phyloP scores from a whole-genome alignment of 495 filamentous ascomycete genomes.

The Daldinia decipiens region DNA sequence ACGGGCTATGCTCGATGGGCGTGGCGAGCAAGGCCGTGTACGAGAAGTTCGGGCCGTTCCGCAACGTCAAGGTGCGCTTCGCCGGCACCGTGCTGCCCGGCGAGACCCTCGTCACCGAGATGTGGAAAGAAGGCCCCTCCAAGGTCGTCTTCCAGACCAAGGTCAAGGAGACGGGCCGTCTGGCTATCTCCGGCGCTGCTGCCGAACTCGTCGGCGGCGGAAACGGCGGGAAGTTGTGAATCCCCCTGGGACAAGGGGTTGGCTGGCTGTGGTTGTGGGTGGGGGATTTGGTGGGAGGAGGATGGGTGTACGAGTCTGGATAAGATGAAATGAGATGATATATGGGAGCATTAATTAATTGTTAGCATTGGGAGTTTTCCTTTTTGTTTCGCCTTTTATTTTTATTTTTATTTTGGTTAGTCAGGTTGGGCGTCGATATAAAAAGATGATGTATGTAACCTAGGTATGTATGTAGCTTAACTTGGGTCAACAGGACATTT shows the following conservation, averaged over 20 bases:
- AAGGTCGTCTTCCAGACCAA: constrained; percentile 91
- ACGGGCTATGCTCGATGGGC: constrained; percentile 96
- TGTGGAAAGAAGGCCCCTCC: constrained; percentile 91
- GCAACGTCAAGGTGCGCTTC: constrained; percentile 97
- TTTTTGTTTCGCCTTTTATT: too few relatives aligned
- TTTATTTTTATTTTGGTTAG: too few relatives aligned
- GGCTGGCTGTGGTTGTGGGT: background rate
- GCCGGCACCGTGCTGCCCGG: constrained; percentile 92
- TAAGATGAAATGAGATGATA: constrained; percentile 1
- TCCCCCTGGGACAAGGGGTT: background rate
- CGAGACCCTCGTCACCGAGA: constrained; percentile 94
- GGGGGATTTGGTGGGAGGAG: background rate
- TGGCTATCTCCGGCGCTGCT: constrained; percentile 87
- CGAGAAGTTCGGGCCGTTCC: constrained; percentile 82
- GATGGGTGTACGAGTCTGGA: background rate
- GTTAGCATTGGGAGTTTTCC: background rate
- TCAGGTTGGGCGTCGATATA: constrained; percentile 14
- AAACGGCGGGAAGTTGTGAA: constrained; percentile 35
- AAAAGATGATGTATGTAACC: constrained; percentile 16
- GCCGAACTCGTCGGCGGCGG: constrained; percentile 73
- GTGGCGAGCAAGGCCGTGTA: constrained; percentile 91
- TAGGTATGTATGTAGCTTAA: constrained; percentile 1
- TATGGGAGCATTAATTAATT: background rate
- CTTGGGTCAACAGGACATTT: background rate
- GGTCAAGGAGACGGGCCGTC: constrained; percentile 96